A percentile compares a stretch with the other conserved stretches of the same genome.
phyloP scores from a whole-genome alignment of 805 yeast species.

The Candida pseudoglaebosa region DNA sequence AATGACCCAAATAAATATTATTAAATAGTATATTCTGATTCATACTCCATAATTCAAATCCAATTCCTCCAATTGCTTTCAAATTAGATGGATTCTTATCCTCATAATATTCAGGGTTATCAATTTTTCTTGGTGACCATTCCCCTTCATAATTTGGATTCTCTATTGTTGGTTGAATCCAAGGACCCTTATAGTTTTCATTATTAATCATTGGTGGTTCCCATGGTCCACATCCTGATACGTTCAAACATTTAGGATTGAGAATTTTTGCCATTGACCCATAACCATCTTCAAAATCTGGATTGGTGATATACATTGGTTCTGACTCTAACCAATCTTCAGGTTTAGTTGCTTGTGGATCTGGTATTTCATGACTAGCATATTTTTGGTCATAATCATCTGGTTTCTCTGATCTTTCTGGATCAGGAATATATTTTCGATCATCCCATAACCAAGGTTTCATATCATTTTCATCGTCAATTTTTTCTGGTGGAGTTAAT shows the following conservation, averaged over 20 bases:
- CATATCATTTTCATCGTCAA: slow-evolving; percentile 49
- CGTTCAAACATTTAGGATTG: slow-evolving; percentile 65
- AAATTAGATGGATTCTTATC: slow-evolving; percentile 56
- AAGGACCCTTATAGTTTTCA: slow-evolving; percentile 71
- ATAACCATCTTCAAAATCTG: slow-evolving; percentile 85
- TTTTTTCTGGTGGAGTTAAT: slow-evolving; percentile 60
- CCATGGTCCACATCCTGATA: slow-evolving; percentile 83
- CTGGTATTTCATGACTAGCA: slow-evolving; percentile 54
- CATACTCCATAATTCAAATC: slow-evolving; percentile 90
- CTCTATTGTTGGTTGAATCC: slow-evolving; percentile 62
- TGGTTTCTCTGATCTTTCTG: slow-evolving; percentile 61
- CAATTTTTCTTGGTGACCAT: slow-evolving; percentile 65
- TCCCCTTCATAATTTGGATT: slow-evolving; percentile 79
- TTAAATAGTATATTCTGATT: slow-evolving; percentile 70
- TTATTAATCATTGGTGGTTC: slow-evolving; percentile 61
- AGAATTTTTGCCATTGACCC: slow-evolving; percentile 70
- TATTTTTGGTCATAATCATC: slow-evolving; percentile 79
- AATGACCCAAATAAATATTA: slow-evolving; percentile 82
- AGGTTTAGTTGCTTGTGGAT: slow-evolving; percentile 67
- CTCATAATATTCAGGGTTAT: slow-evolving; percentile 68
- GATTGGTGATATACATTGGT: slow-evolving; percentile 59
- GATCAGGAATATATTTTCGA: slow-evolving; percentile 61
- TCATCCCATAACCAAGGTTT: slow-evolving; percentile 89
- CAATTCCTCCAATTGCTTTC: slow-evolving; percentile 72
- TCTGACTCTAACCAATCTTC: slow-evolving; percentile 73